Percentiles rank a stretch among this genome's conserved stretches.
Conservation (phyloP, 192 early-diverging fungal species). For the Diversispora epigaea region DNA sequence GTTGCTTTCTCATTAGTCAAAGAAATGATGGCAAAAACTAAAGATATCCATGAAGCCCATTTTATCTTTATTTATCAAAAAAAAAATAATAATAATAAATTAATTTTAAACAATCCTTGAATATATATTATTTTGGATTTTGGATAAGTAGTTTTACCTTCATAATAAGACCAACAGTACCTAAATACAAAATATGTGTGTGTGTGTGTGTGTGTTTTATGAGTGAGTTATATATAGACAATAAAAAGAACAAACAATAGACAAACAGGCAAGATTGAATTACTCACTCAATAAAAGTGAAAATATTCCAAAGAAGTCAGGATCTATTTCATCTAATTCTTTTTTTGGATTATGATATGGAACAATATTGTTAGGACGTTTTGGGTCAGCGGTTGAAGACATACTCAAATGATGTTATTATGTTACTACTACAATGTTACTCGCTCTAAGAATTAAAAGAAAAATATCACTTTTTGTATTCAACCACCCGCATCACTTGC, state of each 20-base stretch:
- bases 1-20: conserved; percentile 11
- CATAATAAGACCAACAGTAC: background rate
- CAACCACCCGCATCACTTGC: too few relatives aligned
- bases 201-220: background rate
- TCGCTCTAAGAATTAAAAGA: too few relatives aligned
- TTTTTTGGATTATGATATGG: background rate
- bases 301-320: conserved; percentile 1
- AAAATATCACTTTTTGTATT: too few relatives aligned
- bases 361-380: conserved; percentile 1
- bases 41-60: conserved; percentile 7
- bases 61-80: background rate
- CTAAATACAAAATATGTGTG: background rate
- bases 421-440: too few relatives aligned
- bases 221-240: too few relatives aligned
- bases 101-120: too few relatives aligned
- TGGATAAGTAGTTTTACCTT: background rate
- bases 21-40: conserved; percentile 3
- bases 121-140: background rate
- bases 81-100: too few relatives aligned
- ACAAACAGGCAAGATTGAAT: background rate
- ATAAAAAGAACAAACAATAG: too few relatives aligned
- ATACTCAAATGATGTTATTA: too few relatives aligned
- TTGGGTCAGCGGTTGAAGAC: conserved; percentile 12
- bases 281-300: conserved; percentile 18
- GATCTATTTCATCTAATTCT: conserved; percentile 19